These are phyloP conservation scores for Aspergillus coremiiformis DNA, from an alignment of 495 filamentous ascomycete species.

Conservation along the genomic window DNA sequence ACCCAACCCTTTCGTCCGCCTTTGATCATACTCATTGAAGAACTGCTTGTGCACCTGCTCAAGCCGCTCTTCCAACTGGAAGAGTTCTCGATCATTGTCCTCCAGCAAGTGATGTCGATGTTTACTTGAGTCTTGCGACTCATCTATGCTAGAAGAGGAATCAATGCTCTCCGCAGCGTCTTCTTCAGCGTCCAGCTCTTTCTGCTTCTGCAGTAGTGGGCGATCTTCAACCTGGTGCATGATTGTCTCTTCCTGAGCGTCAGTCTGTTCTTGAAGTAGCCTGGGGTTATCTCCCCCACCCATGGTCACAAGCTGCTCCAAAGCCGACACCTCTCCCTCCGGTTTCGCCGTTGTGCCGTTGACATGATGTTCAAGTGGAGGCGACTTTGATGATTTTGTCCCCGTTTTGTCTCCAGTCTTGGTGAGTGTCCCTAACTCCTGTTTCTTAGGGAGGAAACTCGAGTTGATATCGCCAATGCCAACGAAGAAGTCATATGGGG, in stretches of 20 bases:
- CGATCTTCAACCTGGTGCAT: conserved; percentile 83
- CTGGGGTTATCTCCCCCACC: conserved; percentile 62
- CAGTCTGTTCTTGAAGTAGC: conserved; percentile 64
- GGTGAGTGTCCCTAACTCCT: conserved; percentile 49
- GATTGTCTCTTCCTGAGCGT: conserved; percentile 76
- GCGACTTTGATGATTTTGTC: conserved; percentile 15
- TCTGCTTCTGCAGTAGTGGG: conserved; percentile 80
- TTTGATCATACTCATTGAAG: conserved; percentile 70
- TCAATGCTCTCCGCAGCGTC: conserved; percentile 48
- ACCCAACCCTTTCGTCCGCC: conserved; percentile 41
- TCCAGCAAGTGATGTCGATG: conserved; percentile 72
- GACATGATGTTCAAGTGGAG: conserved; percentile 27
- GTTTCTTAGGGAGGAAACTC: conserved; percentile 85
- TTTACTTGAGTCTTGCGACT: conserved; percentile 36
- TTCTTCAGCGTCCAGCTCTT: conserved; percentile 78
- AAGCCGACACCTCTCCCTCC: conserved; percentile 43
- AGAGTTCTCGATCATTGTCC: conserved; percentile 77
- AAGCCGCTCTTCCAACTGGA: conserved; percentile 64
- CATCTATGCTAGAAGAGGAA: conserved; percentile 32
- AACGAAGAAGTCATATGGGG: conserved; percentile 93
- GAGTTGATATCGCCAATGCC: conserved; percentile 99
- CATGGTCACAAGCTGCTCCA: conserved; percentile 73
- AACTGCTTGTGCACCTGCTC: conserved; percentile 67
- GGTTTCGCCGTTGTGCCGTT: conserved; percentile 27
- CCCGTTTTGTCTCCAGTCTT: conserved; percentile 13